phyloP scores from a whole-genome alignment of 805 yeast species.

The Wickerhamomyces queroliae region DNA sequence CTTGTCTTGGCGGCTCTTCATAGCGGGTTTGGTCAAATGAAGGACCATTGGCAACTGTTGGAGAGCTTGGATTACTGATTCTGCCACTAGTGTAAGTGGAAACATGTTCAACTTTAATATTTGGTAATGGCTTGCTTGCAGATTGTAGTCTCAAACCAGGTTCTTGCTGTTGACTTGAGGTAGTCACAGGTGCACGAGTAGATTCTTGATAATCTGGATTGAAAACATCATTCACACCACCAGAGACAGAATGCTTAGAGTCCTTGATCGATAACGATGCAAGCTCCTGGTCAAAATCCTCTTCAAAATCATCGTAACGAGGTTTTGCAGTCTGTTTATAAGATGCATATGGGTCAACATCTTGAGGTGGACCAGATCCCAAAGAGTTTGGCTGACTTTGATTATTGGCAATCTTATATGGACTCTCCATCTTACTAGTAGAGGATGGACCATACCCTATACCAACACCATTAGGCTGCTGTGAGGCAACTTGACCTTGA shows the following conservation, averaged over 20 bases:
- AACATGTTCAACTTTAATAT: constrained; percentile 9
- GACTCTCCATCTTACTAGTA: constrained; percentile 6
- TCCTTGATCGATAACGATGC: constrained; percentile 13
- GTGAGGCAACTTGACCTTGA: constrained; percentile 9
- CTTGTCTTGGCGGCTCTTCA: constrained; percentile 4
- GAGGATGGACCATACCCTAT: background rate
- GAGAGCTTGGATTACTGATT: constrained; percentile 3
- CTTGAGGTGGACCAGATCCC: background rate
- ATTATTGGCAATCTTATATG: constrained; percentile 1
- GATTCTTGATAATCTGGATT: constrained; percentile 20
- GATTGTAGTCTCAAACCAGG: constrained; percentile 11
- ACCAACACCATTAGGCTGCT: background rate
- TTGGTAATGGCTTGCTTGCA: constrained; percentile 10
- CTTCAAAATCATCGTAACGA: constrained; percentile 22
- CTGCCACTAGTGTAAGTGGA: constrained; percentile 6
- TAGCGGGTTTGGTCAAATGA: constrained; percentile 2
- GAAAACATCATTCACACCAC: constrained; percentile 22
- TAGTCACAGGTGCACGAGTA: background rate
- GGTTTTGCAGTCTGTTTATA: constrained; percentile 6
- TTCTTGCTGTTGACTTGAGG: constrained; percentile 8
- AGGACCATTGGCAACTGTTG: constrained; percentile 3
- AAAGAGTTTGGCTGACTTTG: background rate
- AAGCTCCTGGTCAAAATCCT: constrained; percentile 20
- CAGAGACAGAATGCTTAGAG: constrained; percentile 15
- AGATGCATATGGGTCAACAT: constrained; percentile 1